Conservation (phyloP, 163 green algal genomes). For the Prototheca cutis region DNA sequence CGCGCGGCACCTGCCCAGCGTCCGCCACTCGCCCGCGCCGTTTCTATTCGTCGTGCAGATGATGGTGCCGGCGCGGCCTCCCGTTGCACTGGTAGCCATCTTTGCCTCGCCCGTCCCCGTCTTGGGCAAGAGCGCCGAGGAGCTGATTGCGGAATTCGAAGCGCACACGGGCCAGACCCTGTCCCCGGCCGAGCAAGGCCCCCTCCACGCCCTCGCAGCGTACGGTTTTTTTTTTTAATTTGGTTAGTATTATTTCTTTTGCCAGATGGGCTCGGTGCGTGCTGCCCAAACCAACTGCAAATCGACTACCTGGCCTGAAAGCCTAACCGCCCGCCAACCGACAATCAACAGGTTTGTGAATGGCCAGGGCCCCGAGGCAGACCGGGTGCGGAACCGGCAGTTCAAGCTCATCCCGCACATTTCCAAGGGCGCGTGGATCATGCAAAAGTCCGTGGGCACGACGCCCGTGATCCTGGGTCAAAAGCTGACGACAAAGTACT, state of each 20-base stretch:
- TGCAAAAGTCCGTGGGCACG: constrained; percentile 77
- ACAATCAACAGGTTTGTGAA: constrained; percentile 69
- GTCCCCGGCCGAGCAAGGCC: neutral
- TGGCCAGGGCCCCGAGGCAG: constrained; percentile 31
- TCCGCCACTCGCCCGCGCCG: constrained; percentile 49
- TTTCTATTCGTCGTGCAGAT: constrained; percentile 83
- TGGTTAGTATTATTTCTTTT: no score
- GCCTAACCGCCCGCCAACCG: no score
- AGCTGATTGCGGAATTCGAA: constrained; percentile 17
- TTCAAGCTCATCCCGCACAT: constrained; percentile 91
- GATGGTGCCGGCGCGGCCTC: constrained; percentile 64
- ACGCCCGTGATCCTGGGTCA: constrained; percentile 83
- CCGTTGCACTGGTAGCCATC: constrained; percentile 35
- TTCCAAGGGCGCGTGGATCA: constrained; percentile 70
- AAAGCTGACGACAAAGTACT: constrained; percentile 59
- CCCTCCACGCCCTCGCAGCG: neutral
- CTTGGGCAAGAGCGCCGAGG: constrained; percentile 11
- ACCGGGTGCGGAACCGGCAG: constrained; percentile 52
- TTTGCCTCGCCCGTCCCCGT: constrained; percentile 36
- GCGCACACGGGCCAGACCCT: constrained; percentile 2
- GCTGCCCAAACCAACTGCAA: no score
- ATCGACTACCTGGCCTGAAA: no score
- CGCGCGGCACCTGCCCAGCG: constrained; percentile 57
- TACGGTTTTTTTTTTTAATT: no score
- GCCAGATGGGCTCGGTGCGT: no score